Evolutionary conservation across 2,329 filamentous ascomycete species (phyloP), one percentile per base, ranked within the genome.

Genomic region (Corinectria fuckeliana): DNA sequence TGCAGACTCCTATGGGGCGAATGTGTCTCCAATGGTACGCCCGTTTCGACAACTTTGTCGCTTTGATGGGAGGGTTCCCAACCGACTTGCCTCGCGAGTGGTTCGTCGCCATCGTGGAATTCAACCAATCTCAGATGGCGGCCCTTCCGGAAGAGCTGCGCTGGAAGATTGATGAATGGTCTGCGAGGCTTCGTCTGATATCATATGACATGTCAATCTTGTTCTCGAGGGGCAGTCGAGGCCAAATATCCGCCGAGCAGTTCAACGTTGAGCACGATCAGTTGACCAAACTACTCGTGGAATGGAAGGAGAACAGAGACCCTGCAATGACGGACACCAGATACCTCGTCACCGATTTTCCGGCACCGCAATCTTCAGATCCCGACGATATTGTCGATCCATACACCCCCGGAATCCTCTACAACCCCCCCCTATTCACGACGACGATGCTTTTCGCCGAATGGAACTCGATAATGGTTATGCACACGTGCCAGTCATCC

Each of bases 11-110:
- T 4, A 83, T 91, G 13, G 86, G 89, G 26, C 86, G 91, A 26
- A 88, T 90, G 69, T 87, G 95, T 42, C 83, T 96, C 49, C 82
- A 84, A n/a, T 98, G 95, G 95, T 97, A 97, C 74, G 84, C 88
- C 26, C 88, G 93, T 32, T 96, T 96, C 71, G 95, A 98, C 74
- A 83, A 93, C 9, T 91, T 93, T 57, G 88, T 92, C 5, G 91
- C 91, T 1, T 85, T 97, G 62, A 88, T 97, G 82, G 91, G 91
- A 21, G 91, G 91, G 1, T 90, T 90, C 65, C 87, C 89, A 66
- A 88, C 91, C 1, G 85, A 88, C 2, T 80, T 98, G 13, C 83
- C 88, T 6, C 85, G 88, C 45, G 88, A 92, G 60, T 98, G 93
- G 93, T 93, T 94, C 69, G 80, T 83, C 2, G 79, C 82, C 7